Percentiles rank a stretch among this genome's conserved stretches.
phyloP scores from a whole-genome alignment of 352 stramenopile species.

The Phytophthora pini region DNA sequence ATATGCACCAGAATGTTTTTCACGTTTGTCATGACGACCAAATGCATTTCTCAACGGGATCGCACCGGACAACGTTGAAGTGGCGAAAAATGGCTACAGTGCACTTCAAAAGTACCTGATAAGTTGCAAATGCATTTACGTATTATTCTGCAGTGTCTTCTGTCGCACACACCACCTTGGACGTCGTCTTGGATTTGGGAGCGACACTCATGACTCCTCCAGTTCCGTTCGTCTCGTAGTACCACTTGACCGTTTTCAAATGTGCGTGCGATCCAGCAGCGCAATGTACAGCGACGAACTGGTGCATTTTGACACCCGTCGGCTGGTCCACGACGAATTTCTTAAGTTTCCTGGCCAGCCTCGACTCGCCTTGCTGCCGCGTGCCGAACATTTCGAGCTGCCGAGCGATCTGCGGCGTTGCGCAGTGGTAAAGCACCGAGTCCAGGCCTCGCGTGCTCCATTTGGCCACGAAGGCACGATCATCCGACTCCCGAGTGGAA shows the following conservation, averaged over 20 bases:
- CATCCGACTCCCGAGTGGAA: slow-evolving; percentile 11
- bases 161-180: slow-evolving; percentile 14
- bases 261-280: slow-evolving; percentile 25
- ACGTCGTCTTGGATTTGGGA: background rate
- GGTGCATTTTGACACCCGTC: slow-evolving; percentile 19
- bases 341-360: slow-evolving; percentile 8
- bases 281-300: slow-evolving; percentile 34
- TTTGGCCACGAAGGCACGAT: slow-evolving; percentile 33
- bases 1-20: too few species aligned
- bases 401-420: slow-evolving; percentile 35
- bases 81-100: too few species aligned
- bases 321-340: slow-evolving; percentile 26
- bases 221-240: slow-evolving; percentile 18
- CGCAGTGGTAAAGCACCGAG: slow-evolving; percentile 39
- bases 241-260: slow-evolving; percentile 31
- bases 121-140: background rate
- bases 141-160: slow-evolving; percentile 4
- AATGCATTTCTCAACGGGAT: too few species aligned
- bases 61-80: too few species aligned
- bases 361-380: slow-evolving; percentile 1
- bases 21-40: too few species aligned
- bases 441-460: slow-evolving; percentile 32
- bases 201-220: slow-evolving; percentile 31
- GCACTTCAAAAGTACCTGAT: too few species aligned
- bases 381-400: slow-evolving; percentile 29